phyloP scores from a whole-genome alignment of 192 early-diverging fungal genomes.

The Linnemannia zychae region DNA sequence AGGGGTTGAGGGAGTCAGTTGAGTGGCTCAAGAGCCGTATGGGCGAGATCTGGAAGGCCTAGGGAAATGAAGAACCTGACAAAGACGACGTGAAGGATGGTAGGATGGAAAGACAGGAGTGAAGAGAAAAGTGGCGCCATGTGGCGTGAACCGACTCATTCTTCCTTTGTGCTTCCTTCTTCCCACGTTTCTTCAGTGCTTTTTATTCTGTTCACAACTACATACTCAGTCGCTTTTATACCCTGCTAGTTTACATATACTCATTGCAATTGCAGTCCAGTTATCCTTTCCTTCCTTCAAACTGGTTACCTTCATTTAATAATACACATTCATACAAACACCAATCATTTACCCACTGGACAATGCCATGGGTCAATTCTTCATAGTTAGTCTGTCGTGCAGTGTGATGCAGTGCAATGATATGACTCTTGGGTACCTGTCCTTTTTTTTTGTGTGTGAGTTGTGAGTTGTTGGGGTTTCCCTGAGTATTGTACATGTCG shows the following conservation, averaged over 20 bases:
- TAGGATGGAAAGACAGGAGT: too few relatives aligned
- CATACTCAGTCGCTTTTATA: not conserved
- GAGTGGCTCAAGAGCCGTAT: slow-evolving; percentile 57
- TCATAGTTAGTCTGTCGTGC: too few relatives aligned
- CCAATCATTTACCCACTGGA: too few relatives aligned
- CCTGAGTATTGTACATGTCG: too few relatives aligned
- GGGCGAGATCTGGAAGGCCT: slow-evolving; percentile 51
- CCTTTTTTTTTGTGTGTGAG: too few relatives aligned
- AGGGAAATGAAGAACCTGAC: not conserved
- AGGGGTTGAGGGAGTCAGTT: slow-evolving; percentile 40
- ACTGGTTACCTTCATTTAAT: too few relatives aligned
- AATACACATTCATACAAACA: too few relatives aligned
- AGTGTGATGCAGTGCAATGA: too few relatives aligned
- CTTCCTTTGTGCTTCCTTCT: not conserved
- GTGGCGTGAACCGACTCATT: not conserved
- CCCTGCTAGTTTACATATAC: not conserved
- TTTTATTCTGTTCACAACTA: not conserved
- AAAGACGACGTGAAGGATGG: not conserved
- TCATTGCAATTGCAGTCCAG: not conserved
- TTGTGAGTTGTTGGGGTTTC: not conserved
- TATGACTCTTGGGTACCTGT: too few relatives aligned
- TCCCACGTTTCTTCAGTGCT: not conserved
- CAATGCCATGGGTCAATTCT: too few relatives aligned
- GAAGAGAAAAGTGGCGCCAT: not conserved
- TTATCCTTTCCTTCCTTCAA: too few relatives aligned